These are phyloP conservation scores for Alternaria hordeiaustralica DNA, from an alignment of 2,329 filamentous ascomycete species.

Conservation along the genomic window DNA sequence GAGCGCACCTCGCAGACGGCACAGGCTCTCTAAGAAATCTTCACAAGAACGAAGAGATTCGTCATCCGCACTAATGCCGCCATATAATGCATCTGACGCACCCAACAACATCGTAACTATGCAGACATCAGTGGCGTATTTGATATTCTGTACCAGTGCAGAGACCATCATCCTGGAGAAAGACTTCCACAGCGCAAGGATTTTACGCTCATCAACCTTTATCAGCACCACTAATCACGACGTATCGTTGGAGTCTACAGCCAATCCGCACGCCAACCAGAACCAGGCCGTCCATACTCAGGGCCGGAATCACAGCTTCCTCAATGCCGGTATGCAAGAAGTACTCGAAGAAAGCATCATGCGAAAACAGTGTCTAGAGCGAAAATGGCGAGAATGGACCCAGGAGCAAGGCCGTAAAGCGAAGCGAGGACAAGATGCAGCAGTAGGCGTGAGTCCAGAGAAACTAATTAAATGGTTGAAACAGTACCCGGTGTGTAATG, in stretches of 20 bases:
- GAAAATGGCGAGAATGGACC: conserved; percentile 31
- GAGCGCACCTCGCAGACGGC: background rate
- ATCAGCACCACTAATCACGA: conserved; percentile 66
- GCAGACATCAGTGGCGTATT: conserved; percentile 62
- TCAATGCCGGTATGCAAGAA: conserved; percentile 29
- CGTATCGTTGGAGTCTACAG: conserved; percentile 17
- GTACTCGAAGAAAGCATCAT: conserved; percentile 45
- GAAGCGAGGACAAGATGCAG: background rate
- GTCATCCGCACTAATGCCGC: background rate
- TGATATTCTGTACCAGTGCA: conserved; percentile 61
- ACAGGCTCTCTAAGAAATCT: background rate
- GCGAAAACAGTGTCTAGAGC: conserved; percentile 38
- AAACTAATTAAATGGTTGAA: conserved; percentile 58
- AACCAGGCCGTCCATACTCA: conserved; percentile 13
- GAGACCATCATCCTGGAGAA: conserved; percentile 62
- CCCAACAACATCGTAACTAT: conserved; percentile 43
- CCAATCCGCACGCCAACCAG: background rate
- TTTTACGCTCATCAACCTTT: conserved; percentile 58
- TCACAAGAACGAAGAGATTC: background rate
- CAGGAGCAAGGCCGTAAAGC: conserved; percentile 17
- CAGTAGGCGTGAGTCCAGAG: conserved; percentile 34
- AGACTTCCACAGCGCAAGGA: conserved; percentile 56
- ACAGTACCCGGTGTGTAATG: conserved; percentile 62
- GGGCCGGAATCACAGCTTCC: conserved; percentile 8
- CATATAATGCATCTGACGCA: conserved; percentile 33